Conservation (phyloP, 441 rosid genomes). For the Theobroma grandiflorum region DNA sequence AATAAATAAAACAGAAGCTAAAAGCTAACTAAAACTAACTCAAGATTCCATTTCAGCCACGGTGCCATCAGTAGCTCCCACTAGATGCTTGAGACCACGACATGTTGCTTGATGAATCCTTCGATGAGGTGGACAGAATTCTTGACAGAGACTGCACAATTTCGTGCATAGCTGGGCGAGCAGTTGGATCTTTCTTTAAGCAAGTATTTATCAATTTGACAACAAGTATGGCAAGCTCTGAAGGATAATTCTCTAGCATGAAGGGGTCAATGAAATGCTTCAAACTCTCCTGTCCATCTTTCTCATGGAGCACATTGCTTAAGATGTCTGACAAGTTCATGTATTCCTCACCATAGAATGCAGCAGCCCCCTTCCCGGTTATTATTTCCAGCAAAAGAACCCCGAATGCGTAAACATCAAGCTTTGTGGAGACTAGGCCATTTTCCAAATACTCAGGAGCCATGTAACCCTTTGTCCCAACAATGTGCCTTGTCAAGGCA, state of each 20-base stretch:
- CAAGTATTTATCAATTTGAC: conserved; percentile 59
- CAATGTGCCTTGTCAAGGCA: conserved; percentile 74
- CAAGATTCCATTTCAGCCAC: neutral
- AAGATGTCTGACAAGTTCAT: conserved; percentile 39
- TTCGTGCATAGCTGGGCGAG: conserved; percentile 77
- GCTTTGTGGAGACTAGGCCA: conserved; percentile 73
- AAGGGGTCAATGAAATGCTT: conserved; percentile 49
- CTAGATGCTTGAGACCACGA: conserved; percentile 9
- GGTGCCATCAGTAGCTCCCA: neutral
- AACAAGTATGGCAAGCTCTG: conserved; percentile 44
- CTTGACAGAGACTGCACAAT: conserved; percentile 55
- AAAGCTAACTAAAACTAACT: neutral
- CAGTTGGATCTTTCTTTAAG: conserved; percentile 58
- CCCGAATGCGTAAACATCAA: conserved; percentile 88
- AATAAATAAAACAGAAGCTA: conserved; percentile 10
- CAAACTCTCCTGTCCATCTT: conserved; percentile 41
- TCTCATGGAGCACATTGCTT: conserved; percentile 28
- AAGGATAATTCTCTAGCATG: conserved; percentile 44
- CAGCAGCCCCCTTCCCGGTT: conserved; percentile 62
- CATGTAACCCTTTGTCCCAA: conserved; percentile 82
- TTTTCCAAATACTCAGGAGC: conserved; percentile 87
- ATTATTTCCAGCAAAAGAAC: conserved; percentile 65
- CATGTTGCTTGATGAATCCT: conserved; percentile 43
- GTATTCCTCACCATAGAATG: conserved; percentile 44
- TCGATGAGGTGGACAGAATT: conserved; percentile 49